Base-by-base conservation (phyloP, 1,284 basidiomycete genomes). In the Apiotrichum gracile region DNA sequence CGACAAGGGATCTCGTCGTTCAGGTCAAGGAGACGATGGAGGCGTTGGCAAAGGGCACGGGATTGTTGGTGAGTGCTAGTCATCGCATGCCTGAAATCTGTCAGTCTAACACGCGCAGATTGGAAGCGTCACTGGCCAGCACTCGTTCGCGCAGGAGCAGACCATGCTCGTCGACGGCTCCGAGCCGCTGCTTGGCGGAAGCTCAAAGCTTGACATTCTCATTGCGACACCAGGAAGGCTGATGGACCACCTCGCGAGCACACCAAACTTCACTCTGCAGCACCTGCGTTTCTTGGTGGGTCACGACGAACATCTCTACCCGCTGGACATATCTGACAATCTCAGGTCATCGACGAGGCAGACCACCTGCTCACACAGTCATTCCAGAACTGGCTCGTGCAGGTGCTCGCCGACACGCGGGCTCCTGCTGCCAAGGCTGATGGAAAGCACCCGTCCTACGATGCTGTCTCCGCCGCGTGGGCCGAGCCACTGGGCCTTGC, bases 21-120 rank as follows among this genome's bases (percentile, higher is more conserved):
- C 94, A 98, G 77, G 93, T 97, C 3, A 79, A 85, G 38, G 92
- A 96, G 75, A 94, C 90, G 0, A 85, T 98, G 55, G 92, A 97
- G 65, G 80, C 80, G 0, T 74, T 93, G 5, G 81, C 83, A 4
- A 93, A 88, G 71, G 92, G 92, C 0, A 87, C 87, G 3, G 89
- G 88, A 1, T 70, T 98, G 47, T 87, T 88, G 77, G 91, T 93
- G 61, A 61, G 76, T 61, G 33, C 22, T 19, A 39, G 4, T 7
- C 13, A 4, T 10, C 5, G 13, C 8, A 6, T 17, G 33, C n/a
- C 9, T 39, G 13, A n/a, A n/a, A n/a, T 8, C 6, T 29, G 24
- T 54, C 9, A 29, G n/a, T 25, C 39, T 35, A 34, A 57, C 46
- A 26, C 2, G 4, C 7, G 0, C 55, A 75, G 75, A 73, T 77